Conservation (phyloP, 352 stramenopile species). For the Pythium grandisporangium region DNA sequence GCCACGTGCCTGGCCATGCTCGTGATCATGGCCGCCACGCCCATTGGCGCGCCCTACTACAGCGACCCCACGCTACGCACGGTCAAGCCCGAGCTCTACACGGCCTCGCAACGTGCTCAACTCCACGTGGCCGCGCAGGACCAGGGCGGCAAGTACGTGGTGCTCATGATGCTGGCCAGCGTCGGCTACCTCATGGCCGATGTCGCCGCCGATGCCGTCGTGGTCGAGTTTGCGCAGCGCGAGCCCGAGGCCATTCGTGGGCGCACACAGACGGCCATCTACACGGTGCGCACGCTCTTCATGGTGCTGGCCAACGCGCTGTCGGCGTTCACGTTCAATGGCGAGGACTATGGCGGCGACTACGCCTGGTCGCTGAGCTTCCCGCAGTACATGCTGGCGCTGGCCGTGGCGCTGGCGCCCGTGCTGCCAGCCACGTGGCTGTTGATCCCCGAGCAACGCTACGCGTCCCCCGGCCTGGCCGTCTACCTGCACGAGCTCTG, state of each 20-base stretch:
- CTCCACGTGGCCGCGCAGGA: constrained; percentile 24
- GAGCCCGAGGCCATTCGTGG: constrained; percentile 30
- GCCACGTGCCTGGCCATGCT: constrained; percentile 27
- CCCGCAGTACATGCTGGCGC: constrained; percentile 12
- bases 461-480: background rate
- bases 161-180: constrained; percentile 62
- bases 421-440: constrained; percentile 7
- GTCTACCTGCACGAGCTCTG: constrained; percentile 5
- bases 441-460: constrained; percentile 10
- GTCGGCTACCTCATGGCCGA: constrained; percentile 73
- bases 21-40: constrained; percentile 30
- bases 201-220: constrained; percentile 48
- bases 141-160: constrained; percentile 40
- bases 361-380: constrained; percentile 47
- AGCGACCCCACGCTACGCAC: constrained; percentile 12
- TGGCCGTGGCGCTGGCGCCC: constrained; percentile 5
- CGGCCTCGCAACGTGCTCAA: constrained; percentile 9
- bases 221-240: constrained; percentile 30
- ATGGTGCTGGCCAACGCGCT: constrained; percentile 27
- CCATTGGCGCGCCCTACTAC: constrained; percentile 39
- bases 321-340: constrained; percentile 45
- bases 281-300: constrained; percentile 22
- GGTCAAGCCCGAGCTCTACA: constrained; percentile 13
- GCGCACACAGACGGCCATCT: constrained; percentile 33
- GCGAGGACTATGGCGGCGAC: constrained; percentile 34